Conservation (phyloP, 2,329 filamentous ascomycete genomes). For the Phyllosticta paracitricarpa region DNA sequence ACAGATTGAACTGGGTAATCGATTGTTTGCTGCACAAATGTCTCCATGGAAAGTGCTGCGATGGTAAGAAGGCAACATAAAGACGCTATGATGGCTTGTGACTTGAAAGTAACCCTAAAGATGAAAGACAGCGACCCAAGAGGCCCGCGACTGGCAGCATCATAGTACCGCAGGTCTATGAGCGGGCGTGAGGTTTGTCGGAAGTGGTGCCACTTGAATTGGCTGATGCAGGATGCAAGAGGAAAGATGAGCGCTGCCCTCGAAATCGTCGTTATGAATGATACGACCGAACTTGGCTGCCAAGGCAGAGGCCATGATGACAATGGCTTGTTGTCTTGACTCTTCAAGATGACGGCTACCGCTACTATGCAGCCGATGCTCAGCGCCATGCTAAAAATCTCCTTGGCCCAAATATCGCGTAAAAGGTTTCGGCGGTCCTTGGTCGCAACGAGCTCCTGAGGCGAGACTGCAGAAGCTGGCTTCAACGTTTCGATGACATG, state of each 20-base stretch:
- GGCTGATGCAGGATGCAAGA: constrained; percentile 14
- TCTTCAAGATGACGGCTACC: no score
- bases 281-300: no score
- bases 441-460: no score
- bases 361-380: no score
- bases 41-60: not conserved
- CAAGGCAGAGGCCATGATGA: no score
- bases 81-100: not conserved
- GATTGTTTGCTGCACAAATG: constrained; percentile 1
- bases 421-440: no score
- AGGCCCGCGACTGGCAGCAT: constrained; percentile 18
- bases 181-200: constrained; percentile 7
- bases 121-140: not conserved
- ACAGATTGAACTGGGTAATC: not conserved
- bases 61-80: not conserved
- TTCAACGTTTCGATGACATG: no score
- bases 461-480: no score
- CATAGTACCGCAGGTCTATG: constrained; percentile 14
- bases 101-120: not conserved
- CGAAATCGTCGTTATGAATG: not conserved
- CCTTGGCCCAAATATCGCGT: no score
- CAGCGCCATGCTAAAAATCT: no score
- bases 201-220: constrained; percentile 18
- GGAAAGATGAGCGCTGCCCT: constrained; percentile 10
- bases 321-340: no score